Base-by-base conservation (phyloP, 768 basidiomycete species). In the Hygrocybe punicea region DNA sequence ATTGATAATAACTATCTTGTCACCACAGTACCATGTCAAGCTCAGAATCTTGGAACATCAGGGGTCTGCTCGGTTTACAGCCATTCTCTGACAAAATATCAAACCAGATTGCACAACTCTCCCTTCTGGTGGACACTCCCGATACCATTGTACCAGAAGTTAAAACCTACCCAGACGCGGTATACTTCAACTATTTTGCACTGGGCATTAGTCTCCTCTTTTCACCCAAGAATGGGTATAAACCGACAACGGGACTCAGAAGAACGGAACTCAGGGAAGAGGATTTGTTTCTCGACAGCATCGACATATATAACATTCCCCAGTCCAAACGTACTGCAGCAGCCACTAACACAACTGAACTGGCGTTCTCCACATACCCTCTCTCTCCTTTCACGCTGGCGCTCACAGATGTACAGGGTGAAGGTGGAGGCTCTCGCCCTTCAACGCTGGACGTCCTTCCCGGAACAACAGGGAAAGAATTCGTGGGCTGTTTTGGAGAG, bases 181-280 rank as follows among this genome's bases (percentile, higher is more conserved):
- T 93, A 61, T 98, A 94, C 76, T 82, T 91, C 75, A 95, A 91
- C 69, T 95, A 92, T 74, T 81, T 79, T 65, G 33, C 78, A 1
- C 78, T 95, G 29, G 95, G 95, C 10, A 64, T 96, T 64, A 95
- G 93, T 61, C 73, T 97, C 46, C 82, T 88, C 62, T 95, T 88
- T 74, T 61, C 77, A 21, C 91, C 92, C 5, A 71, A 71, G 51
- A 73, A 80, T 17, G 85, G 83, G 23, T 89, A 89, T 73, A 83
- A 78, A 63, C 85, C 84, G 21, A 70, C 67, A 54, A 65, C 72
- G 9, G 81, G 78, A 17, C 64, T 79, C 33, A 71, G 70, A 51
- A 69, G 77, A 48, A 73, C 77, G 21, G 74, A 81, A 23, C 73
- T 89, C 51, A 66, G 73, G 44, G 76, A 85, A 10, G 77, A 79